Evolutionary conservation across 768 basidiomycete species (phyloP).

Genomic region (Chiua virens): DNA sequence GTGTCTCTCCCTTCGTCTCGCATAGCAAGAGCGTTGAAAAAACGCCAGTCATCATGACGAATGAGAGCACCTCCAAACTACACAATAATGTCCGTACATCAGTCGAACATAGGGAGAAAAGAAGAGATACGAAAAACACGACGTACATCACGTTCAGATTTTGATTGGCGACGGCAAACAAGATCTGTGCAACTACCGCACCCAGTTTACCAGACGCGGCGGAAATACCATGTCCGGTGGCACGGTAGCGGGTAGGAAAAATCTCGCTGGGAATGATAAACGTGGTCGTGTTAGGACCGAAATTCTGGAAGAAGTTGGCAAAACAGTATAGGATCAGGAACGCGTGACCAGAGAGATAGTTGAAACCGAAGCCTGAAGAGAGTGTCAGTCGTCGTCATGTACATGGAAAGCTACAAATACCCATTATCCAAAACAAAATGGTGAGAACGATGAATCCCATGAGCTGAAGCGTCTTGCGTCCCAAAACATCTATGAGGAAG

Average conservation of each 20-base stretch:
- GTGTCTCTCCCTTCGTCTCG: conserved; percentile 61
- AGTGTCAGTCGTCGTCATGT: too few relatives aligned
- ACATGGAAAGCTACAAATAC: conserved; percentile 37
- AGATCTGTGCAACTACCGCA: conserved; percentile 71
- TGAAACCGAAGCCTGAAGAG: too few relatives aligned
- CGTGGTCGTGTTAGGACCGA: conserved; percentile 47
- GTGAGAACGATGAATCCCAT: conserved; percentile 72
- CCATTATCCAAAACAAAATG: conserved; percentile 62
- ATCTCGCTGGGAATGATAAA: conserved; percentile 78
- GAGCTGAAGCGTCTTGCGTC: too few relatives aligned
- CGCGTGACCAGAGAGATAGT: too few relatives aligned
- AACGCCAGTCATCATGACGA: conserved; percentile 82
- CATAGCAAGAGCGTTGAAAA: conserved; percentile 74
- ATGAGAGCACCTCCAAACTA: conserved; percentile 63
- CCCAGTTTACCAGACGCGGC: conserved; percentile 87
- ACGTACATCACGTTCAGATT: background rate
- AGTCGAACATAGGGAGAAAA: background rate
- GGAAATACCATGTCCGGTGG: too few relatives aligned
- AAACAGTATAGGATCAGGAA: conserved; percentile 74
- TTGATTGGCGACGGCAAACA: background rate
- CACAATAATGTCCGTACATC: background rate
- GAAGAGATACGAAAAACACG: too few relatives aligned
- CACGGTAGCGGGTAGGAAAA: too few relatives aligned
- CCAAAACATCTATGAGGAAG: conserved; percentile 66
- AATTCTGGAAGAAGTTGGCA: conserved; percentile 71